Evolutionary conservation across 2,329 filamentous ascomycete genomes (phyloP), one percentile per base, ranked within the genome.

Genomic region (Aspergillus ustus): DNA sequence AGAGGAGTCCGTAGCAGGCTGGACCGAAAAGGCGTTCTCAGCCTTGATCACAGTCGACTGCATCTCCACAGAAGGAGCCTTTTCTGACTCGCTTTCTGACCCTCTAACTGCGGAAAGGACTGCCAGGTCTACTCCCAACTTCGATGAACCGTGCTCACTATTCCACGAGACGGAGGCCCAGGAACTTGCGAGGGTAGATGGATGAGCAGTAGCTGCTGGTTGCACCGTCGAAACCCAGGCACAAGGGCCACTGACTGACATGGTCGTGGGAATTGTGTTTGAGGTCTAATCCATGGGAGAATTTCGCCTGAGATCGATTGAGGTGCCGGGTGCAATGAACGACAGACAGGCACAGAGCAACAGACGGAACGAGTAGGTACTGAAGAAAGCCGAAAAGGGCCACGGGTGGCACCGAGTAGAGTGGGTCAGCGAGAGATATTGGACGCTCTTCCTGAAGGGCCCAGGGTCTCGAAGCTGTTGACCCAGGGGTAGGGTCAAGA

Each of bases 181-280:
- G 60, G 72, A 69, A 55, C 67, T 71, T 37, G 69, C 64, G 54
- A 74, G 70, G 51, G 70, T 63, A 63, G 73, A 68, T 22, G 74
- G 60, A 63, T 72, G 69, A 48, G 73, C 73, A 49, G 68, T 66
- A 54, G 70, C 64, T 57, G 72, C 69, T 44, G 72, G 70, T 57
- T 72, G 70, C 62, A 75, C 65, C 46, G 73, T 70, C 48, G 73
- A 69, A 59, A 74, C 64, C 73, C 73, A 76, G 57, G 73, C 70
- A 66, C 73, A 75, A 66, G 73, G 75, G 51, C 74, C 75, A 52
- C 69, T 75, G 66, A 72, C 74, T 67, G 75, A 75, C 69, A 75
- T 75, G 70, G 62, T 75, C 71, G 57, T 64, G 11, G 50, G 52
- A 48, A 37, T n/a, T 20, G 44, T 40, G 7, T 53, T 29, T 25